Evolutionary conservation across 176 grass and related monocot genomes (phyloP).

Genomic region (Avena sativa): DNA sequence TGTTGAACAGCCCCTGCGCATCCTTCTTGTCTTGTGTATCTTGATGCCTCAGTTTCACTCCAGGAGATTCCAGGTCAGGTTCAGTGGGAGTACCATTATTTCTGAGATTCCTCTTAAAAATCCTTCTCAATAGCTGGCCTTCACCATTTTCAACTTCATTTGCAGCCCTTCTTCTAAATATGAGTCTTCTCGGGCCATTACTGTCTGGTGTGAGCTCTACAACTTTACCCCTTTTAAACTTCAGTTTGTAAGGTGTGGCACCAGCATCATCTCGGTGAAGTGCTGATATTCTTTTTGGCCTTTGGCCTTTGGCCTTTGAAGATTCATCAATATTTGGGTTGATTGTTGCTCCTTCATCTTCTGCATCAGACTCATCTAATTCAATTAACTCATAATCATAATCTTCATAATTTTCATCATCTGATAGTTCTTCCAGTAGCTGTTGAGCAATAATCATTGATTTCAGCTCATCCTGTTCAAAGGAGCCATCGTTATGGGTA

Average conservation of each 20-base stretch:
- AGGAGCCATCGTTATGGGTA: slow-evolving; percentile 19
- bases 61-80: slow-evolving; percentile 50
- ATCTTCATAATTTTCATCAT: slow-evolving; percentile 55
- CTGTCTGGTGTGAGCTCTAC: slow-evolving; percentile 68
- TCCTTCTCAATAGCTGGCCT: slow-evolving; percentile 46
- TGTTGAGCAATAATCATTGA: slow-evolving; percentile 47
- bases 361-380: slow-evolving; percentile 48
- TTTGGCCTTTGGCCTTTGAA: slow-evolving; percentile 40
- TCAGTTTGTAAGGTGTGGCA: slow-evolving; percentile 71
- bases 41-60: slow-evolving; percentile 74
- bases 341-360: slow-evolving; percentile 48
- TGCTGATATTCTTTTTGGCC: slow-evolving; percentile 43
- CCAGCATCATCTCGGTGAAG: slow-evolving; percentile 51
- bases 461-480: slow-evolving; percentile 41
- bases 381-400: slow-evolving; percentile 68
- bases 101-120: slow-evolving; percentile 59
- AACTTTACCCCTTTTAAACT: slow-evolving; percentile 83
- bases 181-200: slow-evolving; percentile 66
- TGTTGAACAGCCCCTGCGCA: slow-evolving; percentile 85
- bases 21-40: slow-evolving; percentile 83
- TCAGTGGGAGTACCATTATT: slow-evolving; percentile 32
- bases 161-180: slow-evolving; percentile 74
- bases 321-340: slow-evolving; percentile 36
- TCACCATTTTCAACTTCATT: slow-evolving; percentile 45
- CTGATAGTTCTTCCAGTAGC: slow-evolving; percentile 48